Evolutionary conservation across 2,329 filamentous ascomycete species (phyloP).

Genomic region (Zymoseptoria passerinii): DNA sequence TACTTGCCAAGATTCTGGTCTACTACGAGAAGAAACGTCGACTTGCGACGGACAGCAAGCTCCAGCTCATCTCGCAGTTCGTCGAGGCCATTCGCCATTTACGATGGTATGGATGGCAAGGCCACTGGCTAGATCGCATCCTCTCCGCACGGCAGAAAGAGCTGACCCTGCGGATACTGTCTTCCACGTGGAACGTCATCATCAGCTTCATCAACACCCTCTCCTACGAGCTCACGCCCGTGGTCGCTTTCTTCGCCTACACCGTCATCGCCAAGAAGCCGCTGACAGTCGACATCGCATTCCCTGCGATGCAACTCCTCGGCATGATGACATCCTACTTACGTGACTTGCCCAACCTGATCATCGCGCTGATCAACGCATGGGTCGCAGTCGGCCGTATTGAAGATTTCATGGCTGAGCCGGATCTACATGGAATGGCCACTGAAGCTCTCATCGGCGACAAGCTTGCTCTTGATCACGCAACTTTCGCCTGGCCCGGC

Average conservation of each 20-base stretch:
- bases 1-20: constrained; percentile 59
- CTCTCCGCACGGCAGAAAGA: constrained; percentile 61
- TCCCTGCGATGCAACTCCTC: constrained; percentile 78
- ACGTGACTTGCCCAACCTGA: constrained; percentile 64
- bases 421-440: constrained; percentile 51
- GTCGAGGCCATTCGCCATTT: constrained; percentile 77
- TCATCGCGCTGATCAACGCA: constrained; percentile 71
- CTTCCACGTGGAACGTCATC: constrained; percentile 52
- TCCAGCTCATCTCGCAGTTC: constrained; percentile 76
- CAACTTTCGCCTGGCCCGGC: constrained; percentile 74
- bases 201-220: constrained; percentile 64
- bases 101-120: constrained; percentile 76
- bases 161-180: constrained; percentile 55
- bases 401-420: constrained; percentile 78
- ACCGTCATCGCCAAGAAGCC: constrained; percentile 60
- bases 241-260: constrained; percentile 74
- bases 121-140: constrained; percentile 62
- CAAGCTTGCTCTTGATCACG: constrained; percentile 47
- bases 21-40: constrained; percentile 64
- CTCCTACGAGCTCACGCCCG: constrained; percentile 66
- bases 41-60: constrained; percentile 63
- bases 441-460: constrained; percentile 29
- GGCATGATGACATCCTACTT: constrained; percentile 64
- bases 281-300: constrained; percentile 72
- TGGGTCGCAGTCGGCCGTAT: constrained; percentile 75